Percentiles rank a stretch among this genome's conserved stretches.
Evolutionary conservation across 176 grass and related monocot genomes (phyloP).

Genomic region (Eragrostis curvula): DNA sequence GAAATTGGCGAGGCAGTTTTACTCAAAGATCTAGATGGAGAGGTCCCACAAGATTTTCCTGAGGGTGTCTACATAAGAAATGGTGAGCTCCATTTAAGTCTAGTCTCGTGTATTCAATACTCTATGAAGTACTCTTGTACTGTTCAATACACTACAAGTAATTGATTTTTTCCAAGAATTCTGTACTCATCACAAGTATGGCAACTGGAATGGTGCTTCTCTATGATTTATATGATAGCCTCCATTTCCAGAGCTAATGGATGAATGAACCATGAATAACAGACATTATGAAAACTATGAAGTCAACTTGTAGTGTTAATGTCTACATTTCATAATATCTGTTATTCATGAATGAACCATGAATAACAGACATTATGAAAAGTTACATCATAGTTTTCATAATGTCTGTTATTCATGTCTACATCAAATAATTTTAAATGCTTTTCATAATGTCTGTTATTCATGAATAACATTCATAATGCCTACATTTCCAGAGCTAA

Average conservation of each 20-base stretch:
- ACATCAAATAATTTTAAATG: too few relatives aligned
- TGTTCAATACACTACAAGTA: background rate
- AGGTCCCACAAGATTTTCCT: slow-evolving; percentile 32
- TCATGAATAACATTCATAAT: too few relatives aligned
- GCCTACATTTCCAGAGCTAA: background rate
- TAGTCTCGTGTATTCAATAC: background rate
- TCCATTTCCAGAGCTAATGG: background rate
- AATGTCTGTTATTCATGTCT: too few relatives aligned
- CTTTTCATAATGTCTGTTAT: too few relatives aligned
- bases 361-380: too few relatives aligned
- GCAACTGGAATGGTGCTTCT: background rate
- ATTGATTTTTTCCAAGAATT: background rate
- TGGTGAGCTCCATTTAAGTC: slow-evolving; percentile 16
- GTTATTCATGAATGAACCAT: too few relatives aligned
- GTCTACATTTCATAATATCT: too few relatives aligned
- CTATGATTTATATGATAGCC: background rate
- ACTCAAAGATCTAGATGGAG: background rate
- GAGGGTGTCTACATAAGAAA: slow-evolving; percentile 47
- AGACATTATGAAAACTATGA: background rate
- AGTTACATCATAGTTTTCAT: too few relatives aligned
- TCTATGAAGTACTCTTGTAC: background rate
- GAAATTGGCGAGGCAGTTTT: slow-evolving; percentile 25
- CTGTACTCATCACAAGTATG: background rate
- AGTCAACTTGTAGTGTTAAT: too few relatives aligned
- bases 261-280: background rate